These are phyloP conservation scores for Ceratobasidium papillatum DNA, from an alignment of 1,284 basidiomycete genomes.

Conservation along the genomic window DNA sequence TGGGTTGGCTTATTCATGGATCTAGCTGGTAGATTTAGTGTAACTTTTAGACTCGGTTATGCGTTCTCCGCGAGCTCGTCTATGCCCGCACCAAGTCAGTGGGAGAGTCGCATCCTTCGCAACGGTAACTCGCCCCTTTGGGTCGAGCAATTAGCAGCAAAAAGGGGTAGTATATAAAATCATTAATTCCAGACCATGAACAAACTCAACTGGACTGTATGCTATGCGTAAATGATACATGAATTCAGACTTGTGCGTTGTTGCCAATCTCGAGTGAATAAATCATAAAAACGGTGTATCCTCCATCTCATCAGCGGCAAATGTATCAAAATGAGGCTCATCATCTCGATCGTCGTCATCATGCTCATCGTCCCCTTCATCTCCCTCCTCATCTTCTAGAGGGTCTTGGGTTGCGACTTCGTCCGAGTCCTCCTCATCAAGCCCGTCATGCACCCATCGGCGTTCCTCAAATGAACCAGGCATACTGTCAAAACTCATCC, in stretches of 20 bases:
- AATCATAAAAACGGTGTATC: slow-evolving; percentile 75
- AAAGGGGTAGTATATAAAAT: neutral
- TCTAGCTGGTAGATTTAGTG: slow-evolving; percentile 16
- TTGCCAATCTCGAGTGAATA: neutral
- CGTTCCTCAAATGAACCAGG: slow-evolving; percentile 72
- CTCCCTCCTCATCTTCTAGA: slow-evolving; percentile 45
- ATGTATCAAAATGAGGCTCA: slow-evolving; percentile 74
- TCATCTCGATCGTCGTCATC: slow-evolving; percentile 58
- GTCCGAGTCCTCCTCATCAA: slow-evolving; percentile 49
- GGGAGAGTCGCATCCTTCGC: neutral
- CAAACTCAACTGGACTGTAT: slow-evolving; percentile 17
- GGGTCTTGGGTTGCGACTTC: slow-evolving; percentile 47
- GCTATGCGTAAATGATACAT: slow-evolving; percentile 33
- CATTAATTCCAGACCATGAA: slow-evolving; percentile 24
- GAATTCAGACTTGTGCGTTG: slow-evolving; percentile 20
- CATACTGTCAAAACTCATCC: slow-evolving; percentile 70
- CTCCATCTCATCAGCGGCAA: slow-evolving; percentile 85
- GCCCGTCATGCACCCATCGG: slow-evolving; percentile 51
- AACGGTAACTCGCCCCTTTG: slow-evolving; percentile 25
- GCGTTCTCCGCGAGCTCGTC: slow-evolving; percentile 16
- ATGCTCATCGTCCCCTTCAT: slow-evolving; percentile 52
- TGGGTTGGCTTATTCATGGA: slow-evolving; percentile 19
- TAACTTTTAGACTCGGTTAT: slow-evolving; percentile 16
- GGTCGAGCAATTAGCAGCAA: too few species aligned
- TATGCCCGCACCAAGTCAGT: slow-evolving; percentile 5